A percentile compares a stretch with the other conserved stretches of the same genome.
These are phyloP conservation scores for Mycena capillaripes DNA, from an alignment of 768 basidiomycete genomes.

Conservation along the genomic window DNA sequence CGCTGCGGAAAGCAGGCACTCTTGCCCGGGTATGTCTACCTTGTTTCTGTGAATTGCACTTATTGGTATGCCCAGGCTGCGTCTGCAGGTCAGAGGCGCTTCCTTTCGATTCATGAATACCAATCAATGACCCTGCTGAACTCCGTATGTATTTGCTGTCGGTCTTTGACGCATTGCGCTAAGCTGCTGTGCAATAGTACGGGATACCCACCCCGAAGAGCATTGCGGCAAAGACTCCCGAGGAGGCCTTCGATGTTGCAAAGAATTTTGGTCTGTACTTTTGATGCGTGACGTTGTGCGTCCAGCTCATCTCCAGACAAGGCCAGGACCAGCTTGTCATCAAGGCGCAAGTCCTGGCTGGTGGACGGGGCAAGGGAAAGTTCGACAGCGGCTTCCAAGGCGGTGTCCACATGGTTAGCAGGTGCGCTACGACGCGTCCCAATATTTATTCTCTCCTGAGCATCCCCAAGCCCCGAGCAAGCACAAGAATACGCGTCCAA, in stretches of 20 bases:
- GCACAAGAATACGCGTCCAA: constrained; percentile 89
- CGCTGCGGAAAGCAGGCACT: constrained; percentile 74
- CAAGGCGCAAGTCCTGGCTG: constrained; percentile 99
- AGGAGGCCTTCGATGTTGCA: constrained; percentile 92
- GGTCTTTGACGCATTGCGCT: constrained; percentile 7
- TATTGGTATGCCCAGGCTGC: constrained; percentile 59
- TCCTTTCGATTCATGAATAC: constrained; percentile 97
- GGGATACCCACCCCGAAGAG: constrained; percentile 96
- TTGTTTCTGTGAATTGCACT: constrained; percentile 4
- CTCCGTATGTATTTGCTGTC: constrained; percentile 67
- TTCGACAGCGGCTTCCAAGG: constrained; percentile 98
- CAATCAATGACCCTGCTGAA: constrained; percentile 96
- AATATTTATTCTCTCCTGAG: constrained; percentile 17
- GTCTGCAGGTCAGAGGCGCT: constrained; percentile 89
- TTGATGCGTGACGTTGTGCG: constrained; percentile 26
- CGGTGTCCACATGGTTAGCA: constrained; percentile 95
- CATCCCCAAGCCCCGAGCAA: constrained; percentile 77
- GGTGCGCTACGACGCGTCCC: constrained; percentile 58
- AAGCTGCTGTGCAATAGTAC: constrained; percentile 68
- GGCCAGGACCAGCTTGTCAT: constrained; percentile 89
- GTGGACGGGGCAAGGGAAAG: constrained; percentile 97
- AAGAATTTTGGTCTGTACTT: constrained; percentile 82
- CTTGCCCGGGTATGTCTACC: constrained; percentile 71
- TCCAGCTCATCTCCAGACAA: constrained; percentile 47
- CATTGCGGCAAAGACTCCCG: constrained; percentile 85